Conservation (phyloP, 768 basidiomycete genomes). For the Dioszegia aurantiaca region DNA sequence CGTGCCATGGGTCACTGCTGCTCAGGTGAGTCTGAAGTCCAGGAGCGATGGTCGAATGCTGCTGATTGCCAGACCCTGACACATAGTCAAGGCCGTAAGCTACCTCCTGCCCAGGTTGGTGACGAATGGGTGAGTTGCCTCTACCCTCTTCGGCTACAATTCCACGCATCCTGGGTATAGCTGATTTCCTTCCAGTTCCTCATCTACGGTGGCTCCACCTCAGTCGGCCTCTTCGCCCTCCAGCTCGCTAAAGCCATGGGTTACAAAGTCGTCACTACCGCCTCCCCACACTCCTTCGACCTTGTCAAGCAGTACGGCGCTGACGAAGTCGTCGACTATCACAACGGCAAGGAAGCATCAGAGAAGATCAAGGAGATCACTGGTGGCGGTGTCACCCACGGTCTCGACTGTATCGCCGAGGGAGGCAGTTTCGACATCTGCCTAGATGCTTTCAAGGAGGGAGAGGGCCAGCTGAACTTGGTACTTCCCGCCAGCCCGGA, state of each 20-base stretch:
- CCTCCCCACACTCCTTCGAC: slow-evolving; percentile 51
- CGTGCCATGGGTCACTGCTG: slow-evolving; percentile 41
- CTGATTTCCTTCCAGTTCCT: slow-evolving; percentile 30
- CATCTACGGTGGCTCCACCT: slow-evolving; percentile 48
- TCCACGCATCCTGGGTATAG: too few species aligned
- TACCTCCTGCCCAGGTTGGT: slow-evolving; percentile 8
- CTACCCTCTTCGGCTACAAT: too few species aligned
- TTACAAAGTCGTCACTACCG: slow-evolving; percentile 51
- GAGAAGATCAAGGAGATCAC: slow-evolving; percentile 34
- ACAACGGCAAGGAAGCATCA: slow-evolving; percentile 20
- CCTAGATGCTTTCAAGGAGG: slow-evolving; percentile 25
- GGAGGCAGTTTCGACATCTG: slow-evolving; percentile 25
- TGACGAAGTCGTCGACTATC: slow-evolving; percentile 55
- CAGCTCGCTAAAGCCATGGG: slow-evolving; percentile 39
- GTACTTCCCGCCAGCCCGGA: slow-evolving; percentile 23
- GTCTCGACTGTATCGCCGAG: slow-evolving; percentile 35
- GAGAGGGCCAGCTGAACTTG: slow-evolving; percentile 26
- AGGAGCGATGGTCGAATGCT: neutral
- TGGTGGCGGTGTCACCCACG: slow-evolving; percentile 20
- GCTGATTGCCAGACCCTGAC: slow-evolving; percentile 1
- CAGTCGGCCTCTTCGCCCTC: slow-evolving; percentile 51
- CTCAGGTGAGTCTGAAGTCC: slow-evolving; percentile 17
- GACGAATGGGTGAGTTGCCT: slow-evolving; percentile 10
- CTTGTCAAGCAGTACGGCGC: slow-evolving; percentile 54
- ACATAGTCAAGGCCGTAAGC: slow-evolving; percentile 5